Conservation (phyloP, 2,329 filamentous ascomycete genomes). For the Thelonectria discophora region DNA sequence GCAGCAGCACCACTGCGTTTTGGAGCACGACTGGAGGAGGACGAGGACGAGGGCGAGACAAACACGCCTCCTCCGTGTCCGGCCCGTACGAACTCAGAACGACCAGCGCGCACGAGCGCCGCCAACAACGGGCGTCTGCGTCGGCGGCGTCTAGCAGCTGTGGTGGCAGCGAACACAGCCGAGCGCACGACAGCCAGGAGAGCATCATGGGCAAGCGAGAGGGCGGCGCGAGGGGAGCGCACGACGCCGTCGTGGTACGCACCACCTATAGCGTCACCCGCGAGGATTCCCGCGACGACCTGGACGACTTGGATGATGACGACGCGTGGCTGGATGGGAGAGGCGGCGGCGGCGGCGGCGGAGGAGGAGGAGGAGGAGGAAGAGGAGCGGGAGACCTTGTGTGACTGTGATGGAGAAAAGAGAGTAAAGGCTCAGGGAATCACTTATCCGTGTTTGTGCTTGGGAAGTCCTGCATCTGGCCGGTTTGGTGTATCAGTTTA, state of each 20-base stretch:
- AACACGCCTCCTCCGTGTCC: conserved; percentile 19
- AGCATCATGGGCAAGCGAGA: conserved; percentile 23
- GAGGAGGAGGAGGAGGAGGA: conserved; percentile 16
- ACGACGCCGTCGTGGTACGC: conserved; percentile 24
- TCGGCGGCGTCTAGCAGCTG: not conserved
- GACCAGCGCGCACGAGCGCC: conserved; percentile 15
- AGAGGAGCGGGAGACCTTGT: conserved; percentile 7
- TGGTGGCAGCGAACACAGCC: too few relatives aligned
- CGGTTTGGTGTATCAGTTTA: too few relatives aligned
- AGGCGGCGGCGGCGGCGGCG: conserved; percentile 19
- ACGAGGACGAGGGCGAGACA: conserved; percentile 16
- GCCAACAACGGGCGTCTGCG: too few relatives aligned
- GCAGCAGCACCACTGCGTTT: too few relatives aligned
- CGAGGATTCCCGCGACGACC: too few relatives aligned
- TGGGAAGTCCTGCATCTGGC: too few relatives aligned
- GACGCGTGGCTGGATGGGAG: conserved; percentile 22
- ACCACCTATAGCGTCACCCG: conserved; percentile 29
- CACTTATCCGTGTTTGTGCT: too few relatives aligned
- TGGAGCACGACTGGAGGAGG: conserved; percentile 3
- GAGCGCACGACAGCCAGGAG: conserved; percentile 27
- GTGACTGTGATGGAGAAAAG: not conserved
- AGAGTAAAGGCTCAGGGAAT: too few relatives aligned
- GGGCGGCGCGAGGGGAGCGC: too few relatives aligned
- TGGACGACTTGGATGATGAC: not conserved
- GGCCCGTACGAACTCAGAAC: conserved; percentile 32